Evolutionary conservation across 2,329 filamentous ascomycete genomes (phyloP), one percentile per base, ranked within the genome.

Genomic region (Lecanicillium sp.): DNA sequence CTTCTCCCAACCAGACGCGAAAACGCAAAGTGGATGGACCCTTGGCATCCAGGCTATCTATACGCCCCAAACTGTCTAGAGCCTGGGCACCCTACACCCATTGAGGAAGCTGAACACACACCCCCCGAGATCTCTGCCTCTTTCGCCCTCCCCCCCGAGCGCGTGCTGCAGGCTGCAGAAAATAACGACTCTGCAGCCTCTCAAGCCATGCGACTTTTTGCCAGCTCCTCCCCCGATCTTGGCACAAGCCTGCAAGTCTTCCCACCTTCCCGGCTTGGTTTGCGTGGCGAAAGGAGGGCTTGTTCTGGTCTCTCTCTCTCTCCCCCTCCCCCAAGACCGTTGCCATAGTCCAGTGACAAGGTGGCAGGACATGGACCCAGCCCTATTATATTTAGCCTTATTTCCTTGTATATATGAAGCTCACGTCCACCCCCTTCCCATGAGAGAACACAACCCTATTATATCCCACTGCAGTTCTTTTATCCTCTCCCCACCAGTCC

Each of bases 81-180:
- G 45, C 14, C 46, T 44, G 26, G 41, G 40, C 47, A 33, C 17
- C 21, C 48, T 49, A 44, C 41, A 24, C 40, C 41, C 33, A 17
- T 44, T 49, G 41, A 35, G 48, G 48, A 49, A 44, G 48, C 36
- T 45, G 26, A 44, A 30, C 23, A n/a, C n/a, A n/a, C n/a, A n/a
- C n/a, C n/a, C n/a, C 20, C 41, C 40, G 35, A 44, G 20, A 39
- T 40, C 36, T 44, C 27, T 44, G 20, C n/a, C 10, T 38, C 11
- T 33, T 29, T 7, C 15, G 10, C 15, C 21, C 27, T 29, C 14
- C 8, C 14, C 32, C 14, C 32, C 32, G 8, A n/a, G 5, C 5
- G 8, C 32, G 6, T 35, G n/a, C 32, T 35, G 12, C 27, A 30
- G 8, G 27, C 27, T 30, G 8, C 27, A 30, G 8, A 30, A 30